These are phyloP conservation scores for Trypanosoma grayi DNA, from an alignment of 208 protist species.

Conservation along the genomic window DNA sequence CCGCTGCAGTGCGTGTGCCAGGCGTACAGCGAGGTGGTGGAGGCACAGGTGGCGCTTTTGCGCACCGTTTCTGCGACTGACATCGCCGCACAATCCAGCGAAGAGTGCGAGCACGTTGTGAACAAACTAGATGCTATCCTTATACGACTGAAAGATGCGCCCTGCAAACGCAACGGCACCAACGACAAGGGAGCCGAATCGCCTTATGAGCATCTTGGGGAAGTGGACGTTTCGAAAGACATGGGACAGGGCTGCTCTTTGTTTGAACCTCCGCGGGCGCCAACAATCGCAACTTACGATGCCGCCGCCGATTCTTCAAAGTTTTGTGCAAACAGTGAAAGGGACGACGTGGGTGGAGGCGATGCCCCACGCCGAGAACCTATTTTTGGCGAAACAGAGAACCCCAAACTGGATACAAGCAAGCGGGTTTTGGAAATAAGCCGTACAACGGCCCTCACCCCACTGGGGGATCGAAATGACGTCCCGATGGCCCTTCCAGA, in stretches of 20 bases:
- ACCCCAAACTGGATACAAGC: neutral
- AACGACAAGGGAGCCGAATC: neutral
- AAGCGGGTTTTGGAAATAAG: neutral
- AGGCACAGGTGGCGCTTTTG: constrained; percentile 16
- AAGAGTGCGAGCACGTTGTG: neutral
- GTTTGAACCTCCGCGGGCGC: neutral
- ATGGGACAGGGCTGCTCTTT: neutral
- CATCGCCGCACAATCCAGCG: neutral
- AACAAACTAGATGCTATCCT: neutral
- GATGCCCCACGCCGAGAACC: neutral
- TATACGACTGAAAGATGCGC: neutral
- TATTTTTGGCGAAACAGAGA: neutral
- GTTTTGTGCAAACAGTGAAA: neutral
- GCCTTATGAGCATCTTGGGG: neutral
- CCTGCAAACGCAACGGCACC: neutral
- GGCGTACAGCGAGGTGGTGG: constrained; percentile 13
- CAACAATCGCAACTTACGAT: neutral
- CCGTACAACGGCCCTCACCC: neutral
- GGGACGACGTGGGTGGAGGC: neutral
- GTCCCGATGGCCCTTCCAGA: neutral
- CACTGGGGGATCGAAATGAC: neutral
- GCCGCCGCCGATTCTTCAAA: neutral
- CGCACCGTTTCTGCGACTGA: neutral
- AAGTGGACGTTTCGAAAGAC: neutral
- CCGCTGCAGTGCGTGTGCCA: constrained; percentile 2